Conservation (phyloP, 176 grass and related monocot species). For the Avena eriantha region DNA sequence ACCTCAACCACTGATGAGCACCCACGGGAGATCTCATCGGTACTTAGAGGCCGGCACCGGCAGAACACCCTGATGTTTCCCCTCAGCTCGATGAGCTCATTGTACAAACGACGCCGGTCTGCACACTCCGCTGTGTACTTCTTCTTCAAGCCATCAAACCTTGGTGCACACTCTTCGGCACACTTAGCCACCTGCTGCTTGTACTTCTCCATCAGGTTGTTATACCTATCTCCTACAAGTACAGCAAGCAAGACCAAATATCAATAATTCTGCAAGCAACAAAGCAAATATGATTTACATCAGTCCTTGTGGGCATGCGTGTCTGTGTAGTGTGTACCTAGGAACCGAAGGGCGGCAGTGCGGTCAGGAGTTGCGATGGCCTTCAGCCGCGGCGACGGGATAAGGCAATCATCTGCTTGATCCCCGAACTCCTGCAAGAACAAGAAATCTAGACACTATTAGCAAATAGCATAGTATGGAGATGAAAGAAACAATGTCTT, state of each 20-base stretch:
- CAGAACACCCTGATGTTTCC: conserved; percentile 98
- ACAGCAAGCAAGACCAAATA: conserved; percentile 34
- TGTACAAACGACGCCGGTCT: conserved; percentile 68
- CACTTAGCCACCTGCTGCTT: conserved; percentile 55
- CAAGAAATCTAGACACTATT: conserved; percentile 6
- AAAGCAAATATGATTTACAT: conserved; percentile 9
- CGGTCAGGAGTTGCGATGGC: conserved; percentile 55
- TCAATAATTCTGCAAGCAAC: conserved; percentile 1
- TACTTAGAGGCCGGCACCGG: conserved; percentile 72
- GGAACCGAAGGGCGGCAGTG: conserved; percentile 53
- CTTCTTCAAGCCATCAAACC: conserved; percentile 65
- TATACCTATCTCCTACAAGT: conserved; percentile 71
- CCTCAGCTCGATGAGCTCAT: conserved; percentile 84
- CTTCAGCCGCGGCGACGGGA: conserved; percentile 65
- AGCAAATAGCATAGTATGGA: not conserved
- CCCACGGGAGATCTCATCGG: conserved; percentile 69
- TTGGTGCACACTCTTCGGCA: conserved; percentile 62
- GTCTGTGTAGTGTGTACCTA: conserved; percentile 60
- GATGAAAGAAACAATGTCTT: not conserved
- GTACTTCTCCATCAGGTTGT: conserved; percentile 57
- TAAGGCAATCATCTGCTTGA: conserved; percentile 40
- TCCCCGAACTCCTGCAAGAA: conserved; percentile 53
- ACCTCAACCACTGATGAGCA: conserved; percentile 63
- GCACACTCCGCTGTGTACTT: conserved; percentile 69
- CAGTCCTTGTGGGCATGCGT: conserved; percentile 1